Evolutionary conservation across 2,329 filamentous ascomycete species (phyloP), one percentile per base, ranked within the genome.

Genomic region (Fusarium fujikuroi): DNA sequence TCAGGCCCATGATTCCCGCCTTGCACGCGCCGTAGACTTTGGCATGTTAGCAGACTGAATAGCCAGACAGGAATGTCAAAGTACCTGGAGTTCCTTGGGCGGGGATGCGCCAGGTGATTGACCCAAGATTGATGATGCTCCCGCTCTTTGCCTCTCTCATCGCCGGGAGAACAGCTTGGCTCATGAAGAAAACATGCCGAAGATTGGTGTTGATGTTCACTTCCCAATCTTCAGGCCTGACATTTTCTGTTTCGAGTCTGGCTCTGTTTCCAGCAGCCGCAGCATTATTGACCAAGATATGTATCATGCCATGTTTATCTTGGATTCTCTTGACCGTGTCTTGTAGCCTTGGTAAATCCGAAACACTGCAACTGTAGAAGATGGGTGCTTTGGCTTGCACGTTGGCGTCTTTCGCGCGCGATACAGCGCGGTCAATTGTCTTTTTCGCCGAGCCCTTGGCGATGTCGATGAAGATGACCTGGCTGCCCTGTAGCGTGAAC

Each of bases 261-360:
- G 79, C 72, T 8, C 69, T 74, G 19, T 59, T 66, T 2, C 61
- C 70, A 39, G 73, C 71, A 1, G 67, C 70, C 0, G 93, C 94
- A 23, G 94, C 94, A 80, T 96, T 97, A 86, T 97, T 96, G 84
- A 97, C 84, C 57, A 97, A 84, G 72, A 96, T 92, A 81, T 97
- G 92, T 77, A 97, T 87, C 76, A 34, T 58, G 1, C 72, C 73
- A 39, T 79, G 71, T 6, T 77, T 62, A 5, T 74, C 69, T 2
- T 84, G 61, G 7, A 80, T 79, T n/a, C 76, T 73, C 19, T 78
- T 76, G 3, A 84, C 81, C 21, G 79, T 81, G 2, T 77, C 66
- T 43, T 80, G 75, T 9, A 85, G 73, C 42, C 73, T 60, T 3
- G 76, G 70, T 7, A 86, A 64, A 60, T 85, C 74, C 11, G 81